Percentiles rank a stretch among this genome's conserved stretches.
phyloP scores from a whole-genome alignment of 2,329 filamentous ascomycete species.

The Bipolaris sorokiniana region DNA sequence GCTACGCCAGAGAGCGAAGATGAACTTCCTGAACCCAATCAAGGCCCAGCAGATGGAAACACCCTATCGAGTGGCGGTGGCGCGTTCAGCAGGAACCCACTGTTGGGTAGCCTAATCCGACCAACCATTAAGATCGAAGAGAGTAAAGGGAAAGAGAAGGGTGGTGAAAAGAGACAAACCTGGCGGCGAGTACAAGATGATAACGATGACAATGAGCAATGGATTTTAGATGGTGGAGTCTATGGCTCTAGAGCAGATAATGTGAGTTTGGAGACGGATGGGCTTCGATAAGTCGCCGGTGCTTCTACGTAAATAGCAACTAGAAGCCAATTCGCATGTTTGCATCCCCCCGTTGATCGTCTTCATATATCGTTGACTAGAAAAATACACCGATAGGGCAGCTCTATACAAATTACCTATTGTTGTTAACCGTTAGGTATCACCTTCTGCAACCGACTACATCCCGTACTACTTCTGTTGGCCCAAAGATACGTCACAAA shows the following conservation, averaged over 20 bases:
- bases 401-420: background rate
- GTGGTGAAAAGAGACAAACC: constrained; percentile 47
- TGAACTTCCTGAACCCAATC: constrained; percentile 48
- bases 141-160: constrained; percentile 57
- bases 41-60: constrained; percentile 32
- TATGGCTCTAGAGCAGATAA: constrained; percentile 47
- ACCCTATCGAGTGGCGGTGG: constrained; percentile 52
- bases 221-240: constrained; percentile 60
- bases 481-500: background rate
- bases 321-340: background rate
- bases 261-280: constrained; percentile 25
- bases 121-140: constrained; percentile 63
- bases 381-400: background rate
- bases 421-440: background rate
- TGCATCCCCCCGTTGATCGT: background rate
- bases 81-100: constrained; percentile 71
- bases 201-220: constrained; percentile 60
- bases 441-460: background rate
- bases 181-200: constrained; percentile 62
- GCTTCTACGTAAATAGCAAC: background rate
- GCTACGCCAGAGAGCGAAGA: constrained; percentile 59
- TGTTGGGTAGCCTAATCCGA: constrained; percentile 69
- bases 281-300: constrained; percentile 9
- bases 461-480: background rate
- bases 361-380: background rate